These are phyloP conservation scores for Lentinus tigrinus DNA, from an alignment of 768 basidiomycete species.

Conservation along the genomic window DNA sequence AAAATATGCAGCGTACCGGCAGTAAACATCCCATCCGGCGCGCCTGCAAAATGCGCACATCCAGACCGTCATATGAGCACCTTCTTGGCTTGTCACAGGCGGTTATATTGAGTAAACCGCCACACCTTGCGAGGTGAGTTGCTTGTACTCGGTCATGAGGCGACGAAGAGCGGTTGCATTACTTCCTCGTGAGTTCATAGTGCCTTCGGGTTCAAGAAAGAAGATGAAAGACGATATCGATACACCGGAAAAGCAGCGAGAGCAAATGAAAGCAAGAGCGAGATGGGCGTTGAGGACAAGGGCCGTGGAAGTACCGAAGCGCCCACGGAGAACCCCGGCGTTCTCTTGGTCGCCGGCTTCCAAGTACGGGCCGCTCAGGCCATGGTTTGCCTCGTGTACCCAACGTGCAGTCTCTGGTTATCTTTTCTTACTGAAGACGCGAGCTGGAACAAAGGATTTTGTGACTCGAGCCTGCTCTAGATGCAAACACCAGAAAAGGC, in stretches of 20 bases:
- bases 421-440: neutral
- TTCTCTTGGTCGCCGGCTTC: constrained; percentile 1
- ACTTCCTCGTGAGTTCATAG: constrained; percentile 55
- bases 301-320: neutral
- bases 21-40: constrained; percentile 95
- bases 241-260: neutral
- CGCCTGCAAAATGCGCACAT: constrained; percentile 43
- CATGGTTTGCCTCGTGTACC: neutral
- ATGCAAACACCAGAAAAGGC: too few species aligned
- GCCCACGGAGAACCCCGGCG: constrained; percentile 10
- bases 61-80: neutral
- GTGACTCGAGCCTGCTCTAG: too few species aligned
- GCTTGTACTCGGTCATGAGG: constrained; percentile 92
- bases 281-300: constrained; percentile 5
- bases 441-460: too few species aligned
- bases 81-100: neutral
- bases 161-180: constrained; percentile 77
- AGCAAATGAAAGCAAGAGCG: neutral
- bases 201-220: neutral
- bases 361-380: neutral
- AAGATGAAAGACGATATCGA: neutral
- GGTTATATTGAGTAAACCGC: neutral
- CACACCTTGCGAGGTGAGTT: constrained; percentile 74
- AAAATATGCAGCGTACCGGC: constrained; percentile 53
- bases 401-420: neutral